phyloP scores from a whole-genome alignment of 164 flowering plant genomes.

The Nelumbo lutea region DNA sequence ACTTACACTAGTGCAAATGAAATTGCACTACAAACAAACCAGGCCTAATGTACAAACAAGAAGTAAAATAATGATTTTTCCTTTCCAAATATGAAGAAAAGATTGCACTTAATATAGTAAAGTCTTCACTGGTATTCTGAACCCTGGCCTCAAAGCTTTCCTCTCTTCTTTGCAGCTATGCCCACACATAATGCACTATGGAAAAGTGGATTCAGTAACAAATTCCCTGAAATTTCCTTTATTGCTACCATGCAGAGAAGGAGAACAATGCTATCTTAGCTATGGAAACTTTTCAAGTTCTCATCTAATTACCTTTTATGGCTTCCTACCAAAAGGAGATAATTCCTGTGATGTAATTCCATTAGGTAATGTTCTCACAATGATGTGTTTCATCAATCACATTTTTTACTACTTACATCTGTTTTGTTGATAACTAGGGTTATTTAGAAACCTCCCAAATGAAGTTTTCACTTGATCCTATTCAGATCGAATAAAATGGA shows the following conservation, averaged over 20 bases:
- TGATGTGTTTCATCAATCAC: not conserved
- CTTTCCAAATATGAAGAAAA: too few species aligned
- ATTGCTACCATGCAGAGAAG: constrained; percentile 67
- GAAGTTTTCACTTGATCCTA: too few species aligned
- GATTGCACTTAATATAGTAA: not conserved
- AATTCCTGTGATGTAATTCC: constrained; percentile 76
- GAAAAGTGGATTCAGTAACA: constrained; percentile 59
- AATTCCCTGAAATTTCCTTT: constrained; percentile 58
- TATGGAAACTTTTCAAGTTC: constrained; percentile 76
- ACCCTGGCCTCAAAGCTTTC: not conserved
- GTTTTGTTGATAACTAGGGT: too few species aligned
- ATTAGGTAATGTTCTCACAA: constrained; percentile 44
- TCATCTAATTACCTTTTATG: constrained; percentile 84
- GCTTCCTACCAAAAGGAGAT: constrained; percentile 69
- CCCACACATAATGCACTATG: constrained; percentile 79
- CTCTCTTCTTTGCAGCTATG: constrained; percentile 38
- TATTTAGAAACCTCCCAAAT: too few species aligned
- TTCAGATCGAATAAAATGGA: too few species aligned
- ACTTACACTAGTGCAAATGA: too few species aligned
- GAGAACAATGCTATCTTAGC: constrained; percentile 79
- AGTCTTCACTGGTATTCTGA: constrained; percentile 4
- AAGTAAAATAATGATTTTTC: too few species aligned
- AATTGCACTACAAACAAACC: too few species aligned
- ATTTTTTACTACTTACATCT: not conserved
- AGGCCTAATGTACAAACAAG: too few species aligned